phyloP scores from a whole-genome alignment of 768 basidiomycete species.

The Favolaschia claudopus region DNA sequence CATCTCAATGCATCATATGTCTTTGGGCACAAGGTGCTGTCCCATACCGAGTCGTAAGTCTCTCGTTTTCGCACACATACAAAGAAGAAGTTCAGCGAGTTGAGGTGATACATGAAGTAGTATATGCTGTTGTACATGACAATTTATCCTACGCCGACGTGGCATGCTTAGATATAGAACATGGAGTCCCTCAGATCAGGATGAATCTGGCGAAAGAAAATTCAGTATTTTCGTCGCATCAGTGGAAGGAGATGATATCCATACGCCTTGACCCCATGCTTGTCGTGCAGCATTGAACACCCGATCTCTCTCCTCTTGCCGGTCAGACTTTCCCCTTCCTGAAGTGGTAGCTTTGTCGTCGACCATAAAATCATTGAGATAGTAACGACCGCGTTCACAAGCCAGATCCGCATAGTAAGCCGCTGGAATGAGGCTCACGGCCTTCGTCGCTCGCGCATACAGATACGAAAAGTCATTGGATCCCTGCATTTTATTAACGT shows the following conservation, averaged over 20 bases:
- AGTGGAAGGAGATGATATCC: slow-evolving; percentile 22
- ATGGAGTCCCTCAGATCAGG: too few relatives aligned
- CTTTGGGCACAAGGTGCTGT: too few relatives aligned
- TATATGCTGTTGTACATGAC: too few relatives aligned
- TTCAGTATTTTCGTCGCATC: too few relatives aligned
- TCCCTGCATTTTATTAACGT: slow-evolving; percentile 47
- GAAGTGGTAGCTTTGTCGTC: slow-evolving; percentile 53
- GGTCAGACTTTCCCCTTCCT: slow-evolving; percentile 41
- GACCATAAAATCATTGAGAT: slow-evolving; percentile 75
- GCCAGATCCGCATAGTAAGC: slow-evolving; percentile 87
- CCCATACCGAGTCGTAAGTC: too few relatives aligned
- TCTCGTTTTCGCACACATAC: too few relatives aligned
- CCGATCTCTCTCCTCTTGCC: slow-evolving; percentile 46
- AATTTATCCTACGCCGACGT: too few relatives aligned
- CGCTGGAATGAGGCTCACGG: slow-evolving; percentile 81
- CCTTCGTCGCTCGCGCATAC: slow-evolving; percentile 84
- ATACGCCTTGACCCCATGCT: slow-evolving; percentile 63
- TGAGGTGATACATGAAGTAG: too few relatives aligned
- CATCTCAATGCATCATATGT: too few relatives aligned
- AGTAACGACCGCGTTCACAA: slow-evolving; percentile 81
- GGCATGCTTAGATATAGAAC: too few relatives aligned
- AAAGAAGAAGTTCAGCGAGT: too few relatives aligned
- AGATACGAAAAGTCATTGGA: slow-evolving; percentile 75
- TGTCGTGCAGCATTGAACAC: slow-evolving; percentile 53
- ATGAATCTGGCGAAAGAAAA: too few relatives aligned